Base-by-base conservation (phyloP, 2,329 filamentous ascomycete genomes). In the Cylindrodendrum hubeiense region DNA sequence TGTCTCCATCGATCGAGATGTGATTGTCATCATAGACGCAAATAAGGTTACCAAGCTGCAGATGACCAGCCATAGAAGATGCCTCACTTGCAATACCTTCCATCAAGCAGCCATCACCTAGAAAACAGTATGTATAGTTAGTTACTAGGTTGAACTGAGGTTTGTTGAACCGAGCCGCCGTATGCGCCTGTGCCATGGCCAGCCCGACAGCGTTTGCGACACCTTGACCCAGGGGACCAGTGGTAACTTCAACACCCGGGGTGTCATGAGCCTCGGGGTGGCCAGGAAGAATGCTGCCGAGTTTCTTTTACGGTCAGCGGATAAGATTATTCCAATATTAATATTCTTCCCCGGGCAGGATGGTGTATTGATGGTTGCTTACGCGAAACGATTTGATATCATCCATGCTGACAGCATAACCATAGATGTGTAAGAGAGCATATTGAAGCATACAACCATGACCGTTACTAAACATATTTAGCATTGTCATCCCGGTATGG, bases 371-470 rank as follows among this genome's bases (percentile, higher is more conserved):
- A n/a, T n/a, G 34, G 8, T 12, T 19, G 87, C 93, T 82, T 90
- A 97, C 94, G 82, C 96, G 92, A 93, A 99, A 99, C 76, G 86
- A 84, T 90, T 98, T 99, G 75, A 99, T 83, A 84, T 98, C 96
- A 78, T 99, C 93, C 68, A 99, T 86, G 78, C 89, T 89, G 75
- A 99, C 76, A 70, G 85, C 89, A 82, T 97, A 99, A 82, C 96
- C 96, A 84, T 95, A 97, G 62, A 99, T 88, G 87, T 99, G 96
- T 77, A 99, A 92, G 75, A 99, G 89, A 78, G 95, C 93, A 91
- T 99, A 99, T 83, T 98, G 96, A 67, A 99, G 93, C 95, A 99
- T 97, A 90, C 96, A 99, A 77, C 92, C 96, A 86, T 99, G 96
- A 75, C 96, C 96, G 87, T 99, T 99, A 67, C 95, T 98, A 76